These are phyloP conservation scores for Phycomyces blakesleeanus DNA, from an alignment of 192 early-diverging fungal species.

Conservation along the genomic window DNA sequence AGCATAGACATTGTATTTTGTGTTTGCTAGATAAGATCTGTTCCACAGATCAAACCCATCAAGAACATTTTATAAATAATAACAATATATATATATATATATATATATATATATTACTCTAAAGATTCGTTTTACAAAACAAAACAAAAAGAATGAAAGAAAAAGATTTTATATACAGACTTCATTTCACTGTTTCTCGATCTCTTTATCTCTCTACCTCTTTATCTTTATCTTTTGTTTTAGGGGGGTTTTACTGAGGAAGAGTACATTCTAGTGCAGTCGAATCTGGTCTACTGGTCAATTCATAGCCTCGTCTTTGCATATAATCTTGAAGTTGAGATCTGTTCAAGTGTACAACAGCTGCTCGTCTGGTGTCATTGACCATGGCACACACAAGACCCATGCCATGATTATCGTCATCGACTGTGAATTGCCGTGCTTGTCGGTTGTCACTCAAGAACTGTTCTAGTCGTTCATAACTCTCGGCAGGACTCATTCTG, in stretches of 20 bases:
- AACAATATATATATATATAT: too few species aligned
- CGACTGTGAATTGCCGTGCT: slow-evolving; percentile 6
- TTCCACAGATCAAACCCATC: too few species aligned
- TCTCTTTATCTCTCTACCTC: too few species aligned
- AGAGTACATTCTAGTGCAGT: neutral
- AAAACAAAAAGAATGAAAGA: too few species aligned
- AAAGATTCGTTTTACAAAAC: too few species aligned
- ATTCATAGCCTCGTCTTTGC: slow-evolving; percentile 8
- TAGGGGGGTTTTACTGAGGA: too few species aligned
- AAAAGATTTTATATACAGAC: too few species aligned
- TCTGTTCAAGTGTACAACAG: neutral
- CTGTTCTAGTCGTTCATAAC: neutral
- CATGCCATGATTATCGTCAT: slow-evolving; percentile 22
- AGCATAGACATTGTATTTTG: neutral
- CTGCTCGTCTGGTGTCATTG: neutral
- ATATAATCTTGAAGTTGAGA: slow-evolving; percentile 6
- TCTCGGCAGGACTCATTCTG: neutral
- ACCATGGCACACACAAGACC: slow-evolving; percentile 7
- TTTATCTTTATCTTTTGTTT: too few species aligned
- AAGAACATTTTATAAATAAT: too few species aligned
- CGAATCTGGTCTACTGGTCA: neutral
- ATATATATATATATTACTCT: too few species aligned
- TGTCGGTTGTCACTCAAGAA: slow-evolving; percentile 6
- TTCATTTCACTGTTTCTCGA: too few species aligned
- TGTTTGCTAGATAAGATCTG: neutral